Evolutionary conservation across 2,329 filamentous ascomycete genomes (phyloP).

Genomic region (Neofusicoccum cordaticola): DNA sequence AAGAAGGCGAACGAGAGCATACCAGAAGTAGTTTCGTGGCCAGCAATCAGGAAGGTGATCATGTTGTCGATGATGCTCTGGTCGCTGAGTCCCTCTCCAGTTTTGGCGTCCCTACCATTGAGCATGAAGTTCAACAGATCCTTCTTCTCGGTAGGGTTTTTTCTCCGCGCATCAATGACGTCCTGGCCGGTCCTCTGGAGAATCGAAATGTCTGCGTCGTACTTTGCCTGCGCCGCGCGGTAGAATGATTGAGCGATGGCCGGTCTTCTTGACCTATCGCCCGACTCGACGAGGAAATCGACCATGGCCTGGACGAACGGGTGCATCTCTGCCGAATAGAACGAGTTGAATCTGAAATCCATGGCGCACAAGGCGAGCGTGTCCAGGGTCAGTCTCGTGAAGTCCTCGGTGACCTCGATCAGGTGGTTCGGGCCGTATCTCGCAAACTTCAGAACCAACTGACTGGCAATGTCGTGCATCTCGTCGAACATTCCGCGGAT

Average conservation of each 20-base stretch:
- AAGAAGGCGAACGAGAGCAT: constrained; percentile 47
- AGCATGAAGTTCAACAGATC: constrained; percentile 63
- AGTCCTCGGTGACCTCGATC: constrained; percentile 38
- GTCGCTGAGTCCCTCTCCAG: constrained; percentile 56
- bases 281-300: constrained; percentile 36
- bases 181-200: constrained; percentile 57
- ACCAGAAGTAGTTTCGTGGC: constrained; percentile 42
- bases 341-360: constrained; percentile 43
- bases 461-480: constrained; percentile 59
- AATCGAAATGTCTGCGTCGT: constrained; percentile 51
- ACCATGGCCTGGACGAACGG: constrained; percentile 39
- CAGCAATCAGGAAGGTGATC: constrained; percentile 62
- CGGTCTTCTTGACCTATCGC: constrained; percentile 32
- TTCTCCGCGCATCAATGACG: constrained; percentile 56
- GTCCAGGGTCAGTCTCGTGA: constrained; percentile 37
- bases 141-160: constrained; percentile 54
- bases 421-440: constrained; percentile 44
- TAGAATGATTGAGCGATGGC: constrained; percentile 35
- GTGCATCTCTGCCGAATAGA: constrained; percentile 36
- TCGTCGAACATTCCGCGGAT: constrained; percentile 66
- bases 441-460: constrained; percentile 67
- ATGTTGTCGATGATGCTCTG: constrained; percentile 66
- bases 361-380: constrained; percentile 40
- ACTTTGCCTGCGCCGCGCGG: constrained; percentile 43
- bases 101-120: constrained; percentile 59